Evolutionary conservation across 2,329 filamentous ascomycete genomes (phyloP).

Genomic region (Alternaria gansuensis): DNA sequence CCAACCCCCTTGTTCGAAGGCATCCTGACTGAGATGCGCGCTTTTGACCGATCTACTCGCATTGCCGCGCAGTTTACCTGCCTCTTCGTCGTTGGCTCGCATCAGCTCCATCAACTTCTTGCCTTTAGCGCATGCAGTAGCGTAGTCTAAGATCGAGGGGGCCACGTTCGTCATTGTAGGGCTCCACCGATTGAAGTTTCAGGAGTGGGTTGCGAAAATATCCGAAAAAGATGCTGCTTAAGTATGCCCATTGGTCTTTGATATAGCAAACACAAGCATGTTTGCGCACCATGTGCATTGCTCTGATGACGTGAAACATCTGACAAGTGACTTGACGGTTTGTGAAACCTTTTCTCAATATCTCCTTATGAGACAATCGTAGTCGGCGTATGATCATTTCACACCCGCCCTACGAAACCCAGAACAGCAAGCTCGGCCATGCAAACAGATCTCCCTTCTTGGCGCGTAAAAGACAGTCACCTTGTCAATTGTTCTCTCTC

Average conservation of each 20-base stretch:
- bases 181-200: neutral
- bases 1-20: neutral
- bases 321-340: neutral
- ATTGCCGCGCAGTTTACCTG: neutral
- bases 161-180: neutral
- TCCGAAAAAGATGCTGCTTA: neutral
- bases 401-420: neutral
- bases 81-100: neutral
- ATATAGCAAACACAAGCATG: neutral
- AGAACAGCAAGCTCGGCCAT: conserved; percentile 18
- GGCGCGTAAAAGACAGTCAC: conserved; percentile 18
- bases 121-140: neutral
- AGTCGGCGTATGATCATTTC: too few species aligned
- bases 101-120: neutral
- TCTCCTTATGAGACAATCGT: neutral
- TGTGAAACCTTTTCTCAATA: too few species aligned
- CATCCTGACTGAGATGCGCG: neutral
- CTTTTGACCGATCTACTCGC: neutral
- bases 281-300: neutral
- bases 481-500: conserved; percentile 4
- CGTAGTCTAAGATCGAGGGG: neutral
- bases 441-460: neutral
- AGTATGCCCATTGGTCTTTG: neutral
- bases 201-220: neutral
- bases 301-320: neutral